Evolutionary conservation across 1,284 basidiomycete species (phyloP).

Genomic region (Ceratobasidium sp.): DNA sequence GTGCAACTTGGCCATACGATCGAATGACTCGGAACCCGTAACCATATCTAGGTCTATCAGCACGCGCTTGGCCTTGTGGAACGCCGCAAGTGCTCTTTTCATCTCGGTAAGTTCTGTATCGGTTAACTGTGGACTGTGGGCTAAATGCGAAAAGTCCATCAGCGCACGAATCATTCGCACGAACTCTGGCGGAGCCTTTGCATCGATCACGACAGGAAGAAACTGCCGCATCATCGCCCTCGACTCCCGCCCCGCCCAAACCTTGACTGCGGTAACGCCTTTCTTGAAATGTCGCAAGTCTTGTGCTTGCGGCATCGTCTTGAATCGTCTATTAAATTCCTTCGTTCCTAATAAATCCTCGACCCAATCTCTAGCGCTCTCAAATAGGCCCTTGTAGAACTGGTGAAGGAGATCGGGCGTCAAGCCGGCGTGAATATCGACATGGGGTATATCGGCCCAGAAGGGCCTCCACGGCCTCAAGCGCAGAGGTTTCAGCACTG

Average conservation of each 20-base stretch:
- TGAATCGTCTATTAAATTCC: conserved; percentile 19
- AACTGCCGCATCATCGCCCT: conserved; percentile 19
- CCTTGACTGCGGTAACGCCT: neutral
- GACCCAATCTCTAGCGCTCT: conserved; percentile 36
- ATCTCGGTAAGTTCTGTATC: neutral
- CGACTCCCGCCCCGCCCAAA: conserved; percentile 7
- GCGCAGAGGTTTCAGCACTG: neutral
- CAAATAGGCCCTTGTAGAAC: conserved; percentile 45
- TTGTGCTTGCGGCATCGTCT: conserved; percentile 4
- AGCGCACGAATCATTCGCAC: neutral
- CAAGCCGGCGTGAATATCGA: neutral
- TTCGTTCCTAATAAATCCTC: neutral
- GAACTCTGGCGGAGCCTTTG: neutral
- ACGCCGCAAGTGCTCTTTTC: neutral
- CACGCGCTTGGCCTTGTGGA: neutral
- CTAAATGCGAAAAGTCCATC: neutral
- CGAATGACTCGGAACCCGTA: too few species aligned
- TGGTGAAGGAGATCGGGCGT: neutral
- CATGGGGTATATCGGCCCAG: conserved; percentile 25
- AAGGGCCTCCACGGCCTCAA: neutral
- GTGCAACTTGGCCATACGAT: neutral
- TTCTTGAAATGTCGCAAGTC: conserved; percentile 20
- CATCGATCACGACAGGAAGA: conserved; percentile 3
- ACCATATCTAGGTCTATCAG: neutral
- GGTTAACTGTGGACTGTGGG: neutral